Base-by-base conservation (phyloP, 2,329 filamentous ascomycete species). In the Cladobotryum protrusum region DNA sequence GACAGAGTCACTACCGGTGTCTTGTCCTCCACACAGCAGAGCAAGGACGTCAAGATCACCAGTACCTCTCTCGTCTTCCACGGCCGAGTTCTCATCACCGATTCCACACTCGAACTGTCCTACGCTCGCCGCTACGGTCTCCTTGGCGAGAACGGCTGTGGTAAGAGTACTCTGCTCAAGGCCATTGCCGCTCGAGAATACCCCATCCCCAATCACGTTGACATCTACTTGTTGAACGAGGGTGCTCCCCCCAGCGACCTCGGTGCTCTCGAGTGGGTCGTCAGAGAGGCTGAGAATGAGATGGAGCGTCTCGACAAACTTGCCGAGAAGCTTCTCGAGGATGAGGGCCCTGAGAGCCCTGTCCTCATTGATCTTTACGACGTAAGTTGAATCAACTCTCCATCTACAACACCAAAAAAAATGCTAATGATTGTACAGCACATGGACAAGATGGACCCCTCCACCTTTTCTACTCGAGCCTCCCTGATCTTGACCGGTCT, bases 1-100 rank as follows among this genome's bases (percentile, higher is more conserved):
- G 93, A 99, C 73, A 87, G 93, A 71, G 93, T 99, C 70, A 99
- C 95, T 54, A 99, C 93, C 54, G 93, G 93, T 81, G 93, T 99
- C 50, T 78, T 99, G 55, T 79, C 91, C 35, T 99, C 93, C 41
- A 82, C 92, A 56, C 72, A 81, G 56, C 78, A 87, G 59, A 95
- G 87, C 75, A 87, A 89, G 72, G 93, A 99, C 72, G 89, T 96
- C 71, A 99, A 99, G 79, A 93, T 99, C 69, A 95, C 86, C 58
- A 96, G 90, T 49, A 82, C 85, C 63, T 95, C 87, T 56, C 78
- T 99, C 60, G 92, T 96, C 57, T 99, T 99, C 83, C 95, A 99
- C 79, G 93, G 95, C 63, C 89, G 87, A 62, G 93, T 97, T 60
- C 84, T 99, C 54, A 88, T 99, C 73, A 92, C 85, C 67, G 93